A percentile compares a stretch with the other conserved stretches of the same genome.
Conservation (phyloP, 73 alveolate genomes). For the Urostyla sp. region DNA sequence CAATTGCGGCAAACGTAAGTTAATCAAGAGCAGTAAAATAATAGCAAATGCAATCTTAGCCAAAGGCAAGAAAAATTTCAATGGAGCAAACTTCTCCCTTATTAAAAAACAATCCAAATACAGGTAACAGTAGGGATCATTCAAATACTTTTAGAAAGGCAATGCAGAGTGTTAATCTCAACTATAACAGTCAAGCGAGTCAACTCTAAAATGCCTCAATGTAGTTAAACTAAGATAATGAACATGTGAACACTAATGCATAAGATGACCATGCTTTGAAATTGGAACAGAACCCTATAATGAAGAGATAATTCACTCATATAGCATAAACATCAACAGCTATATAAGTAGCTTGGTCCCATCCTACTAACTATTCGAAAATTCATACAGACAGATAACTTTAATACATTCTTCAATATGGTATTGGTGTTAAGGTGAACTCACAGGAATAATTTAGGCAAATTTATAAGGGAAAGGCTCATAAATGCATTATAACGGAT, state of each 20-base stretch:
- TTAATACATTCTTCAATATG: constrained; percentile 71
- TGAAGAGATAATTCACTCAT: constrained; percentile 59
- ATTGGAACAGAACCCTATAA: constrained; percentile 47
- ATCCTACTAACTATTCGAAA: constrained; percentile 43
- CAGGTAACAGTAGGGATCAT: neutral
- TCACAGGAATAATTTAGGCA: constrained; percentile 72
- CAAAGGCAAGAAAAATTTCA: constrained; percentile 9
- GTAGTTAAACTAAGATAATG: neutral
- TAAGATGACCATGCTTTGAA: neutral
- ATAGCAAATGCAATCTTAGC: neutral
- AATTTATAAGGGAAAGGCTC: constrained; percentile 81
- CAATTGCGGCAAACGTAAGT: constrained; percentile 5
- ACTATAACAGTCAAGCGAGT: neutral
- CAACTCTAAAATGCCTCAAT: neutral
- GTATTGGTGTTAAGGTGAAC: constrained; percentile 76
- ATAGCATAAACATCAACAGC: constrained; percentile 58
- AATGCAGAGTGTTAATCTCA: neutral
- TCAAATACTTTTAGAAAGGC: neutral
- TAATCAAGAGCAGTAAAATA: constrained; percentile 1
- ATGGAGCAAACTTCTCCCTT: constrained; percentile 21
- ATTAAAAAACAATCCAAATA: neutral
- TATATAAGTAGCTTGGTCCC: constrained; percentile 74
- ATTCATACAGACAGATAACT: neutral
- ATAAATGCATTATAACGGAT: constrained; percentile 79
- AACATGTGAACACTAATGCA: neutral